Conservation (phyloP, 257 asterid species). For the Eucommia ulmoides region DNA sequence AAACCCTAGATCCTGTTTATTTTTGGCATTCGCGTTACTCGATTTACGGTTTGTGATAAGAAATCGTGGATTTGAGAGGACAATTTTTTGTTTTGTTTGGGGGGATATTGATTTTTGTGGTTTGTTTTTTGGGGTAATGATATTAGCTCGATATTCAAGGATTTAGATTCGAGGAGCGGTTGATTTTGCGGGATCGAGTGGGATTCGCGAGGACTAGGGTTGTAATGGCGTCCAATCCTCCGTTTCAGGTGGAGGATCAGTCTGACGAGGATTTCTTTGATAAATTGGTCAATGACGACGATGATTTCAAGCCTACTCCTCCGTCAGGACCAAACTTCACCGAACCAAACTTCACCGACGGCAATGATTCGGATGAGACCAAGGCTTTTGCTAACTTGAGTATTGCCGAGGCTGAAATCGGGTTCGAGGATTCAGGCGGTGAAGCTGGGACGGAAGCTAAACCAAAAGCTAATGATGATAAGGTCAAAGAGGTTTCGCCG, state of each 20-base stretch:
- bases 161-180: conserved; percentile 10
- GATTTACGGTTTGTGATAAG: no score
- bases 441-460: conserved; percentile 17
- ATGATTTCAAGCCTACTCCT: conserved; percentile 32
- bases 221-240: conserved; percentile 90
- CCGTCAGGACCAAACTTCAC: conserved; percentile 12
- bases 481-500: conserved; percentile 2
- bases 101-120: conserved; percentile 10
- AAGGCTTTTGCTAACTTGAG: conserved; percentile 66
- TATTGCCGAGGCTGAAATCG: conserved; percentile 29
- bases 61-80: no score
- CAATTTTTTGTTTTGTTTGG: conserved; percentile 2
- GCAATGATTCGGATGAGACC: conserved; percentile 54
- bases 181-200: conserved; percentile 13
- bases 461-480: conserved; percentile 5
- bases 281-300: conserved; percentile 75
- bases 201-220: conserved; percentile 1
- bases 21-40: conserved; percentile 12
- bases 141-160: conserved; percentile 23
- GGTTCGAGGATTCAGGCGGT: conserved; percentile 14
- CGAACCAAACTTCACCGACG: conserved; percentile 30
- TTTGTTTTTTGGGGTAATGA: conserved; percentile 21
- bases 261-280: conserved; percentile 94
- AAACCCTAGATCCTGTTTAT: conserved; percentile 58
- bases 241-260: conserved; percentile 88